Evolutionary conservation across 2,329 filamentous ascomycete species (phyloP).

Genomic region (Rhynchosporium secalis): DNA sequence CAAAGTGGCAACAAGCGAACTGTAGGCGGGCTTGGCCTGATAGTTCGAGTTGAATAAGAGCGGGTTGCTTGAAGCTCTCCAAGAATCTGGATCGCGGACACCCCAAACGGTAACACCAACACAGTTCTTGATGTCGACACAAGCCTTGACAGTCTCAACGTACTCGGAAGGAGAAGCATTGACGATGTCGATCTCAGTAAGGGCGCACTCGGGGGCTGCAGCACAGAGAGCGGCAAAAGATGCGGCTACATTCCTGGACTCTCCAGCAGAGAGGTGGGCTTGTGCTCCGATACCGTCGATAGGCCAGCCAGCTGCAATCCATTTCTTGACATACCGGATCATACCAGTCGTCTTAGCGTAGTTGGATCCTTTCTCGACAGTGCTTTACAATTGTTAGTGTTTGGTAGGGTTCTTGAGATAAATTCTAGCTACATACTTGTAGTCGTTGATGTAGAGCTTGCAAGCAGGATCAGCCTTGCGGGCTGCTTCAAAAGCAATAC

Average conservation of each 20-base stretch:
- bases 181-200: slow-evolving; percentile 69
- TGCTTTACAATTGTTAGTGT: neutral
- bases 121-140: slow-evolving; percentile 37
- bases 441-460: slow-evolving; percentile 77
- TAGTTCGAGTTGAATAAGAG: slow-evolving; percentile 55
- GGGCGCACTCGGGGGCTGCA: slow-evolving; percentile 60
- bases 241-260: slow-evolving; percentile 24
- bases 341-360: slow-evolving; percentile 59
- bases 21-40: slow-evolving; percentile 53
- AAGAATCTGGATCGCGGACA: slow-evolving; percentile 54
- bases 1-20: slow-evolving; percentile 36
- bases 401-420: neutral
- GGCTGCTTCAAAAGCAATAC: slow-evolving; percentile 69
- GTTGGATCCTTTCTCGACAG: slow-evolving; percentile 41
- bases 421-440: slow-evolving; percentile 44
- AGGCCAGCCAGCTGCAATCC: slow-evolving; percentile 60
- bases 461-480: slow-evolving; percentile 64
- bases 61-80: slow-evolving; percentile 50
- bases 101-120: slow-evolving; percentile 41
- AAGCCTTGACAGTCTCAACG: slow-evolving; percentile 35
- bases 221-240: slow-evolving; percentile 51
- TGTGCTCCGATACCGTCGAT: slow-evolving; percentile 62
- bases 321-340: slow-evolving; percentile 60
- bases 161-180: slow-evolving; percentile 46
- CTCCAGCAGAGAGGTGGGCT: slow-evolving; percentile 27